phyloP scores from a whole-genome alignment of 1,139 yeast species.

The Meyerozyma sp. region DNA sequence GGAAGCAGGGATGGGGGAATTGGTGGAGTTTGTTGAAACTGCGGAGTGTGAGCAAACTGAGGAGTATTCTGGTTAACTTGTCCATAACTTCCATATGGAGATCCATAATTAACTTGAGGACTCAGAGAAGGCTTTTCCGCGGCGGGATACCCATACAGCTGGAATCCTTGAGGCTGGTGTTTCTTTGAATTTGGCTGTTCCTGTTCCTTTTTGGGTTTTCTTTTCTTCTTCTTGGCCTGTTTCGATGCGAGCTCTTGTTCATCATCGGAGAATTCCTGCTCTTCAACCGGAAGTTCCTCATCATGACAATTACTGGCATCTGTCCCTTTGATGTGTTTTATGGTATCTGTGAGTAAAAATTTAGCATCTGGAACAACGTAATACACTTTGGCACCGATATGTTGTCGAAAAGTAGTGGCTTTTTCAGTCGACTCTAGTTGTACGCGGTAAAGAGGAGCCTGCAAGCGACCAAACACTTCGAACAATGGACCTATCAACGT shows the following conservation, averaged over 20 bases:
- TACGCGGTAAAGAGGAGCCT: slow-evolving; percentile 77
- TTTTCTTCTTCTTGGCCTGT: slow-evolving; percentile 54
- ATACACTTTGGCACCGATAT: slow-evolving; percentile 55
- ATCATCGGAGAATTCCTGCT: slow-evolving; percentile 93
- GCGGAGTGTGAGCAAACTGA: not conserved
- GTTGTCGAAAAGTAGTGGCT: slow-evolving; percentile 36
- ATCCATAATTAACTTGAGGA: not conserved
- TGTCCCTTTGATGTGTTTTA: slow-evolving; percentile 71
- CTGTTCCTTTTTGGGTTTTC: slow-evolving; percentile 32
- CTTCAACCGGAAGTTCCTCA: slow-evolving; percentile 89
- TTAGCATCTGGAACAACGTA: slow-evolving; percentile 80
- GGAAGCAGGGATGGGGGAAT: no score
- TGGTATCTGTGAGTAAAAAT: slow-evolving; percentile 69
- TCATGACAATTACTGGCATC: slow-evolving; percentile 95
- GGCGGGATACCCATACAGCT: slow-evolving; percentile 15
- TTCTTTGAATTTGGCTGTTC: slow-evolving; percentile 8
- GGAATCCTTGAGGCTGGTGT: slow-evolving; percentile 11
- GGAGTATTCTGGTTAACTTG: not conserved
- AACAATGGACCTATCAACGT: slow-evolving; percentile 74
- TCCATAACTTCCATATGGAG: no score
- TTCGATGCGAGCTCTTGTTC: slow-evolving; percentile 66
- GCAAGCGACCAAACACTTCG: slow-evolving; percentile 88
- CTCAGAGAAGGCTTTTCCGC: not conserved
- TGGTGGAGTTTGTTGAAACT: not conserved
- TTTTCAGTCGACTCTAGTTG: slow-evolving; percentile 56